phyloP scores from a whole-genome alignment of 306 rosid genomes.

The Cyamopsis tetragonoloba region DNA sequence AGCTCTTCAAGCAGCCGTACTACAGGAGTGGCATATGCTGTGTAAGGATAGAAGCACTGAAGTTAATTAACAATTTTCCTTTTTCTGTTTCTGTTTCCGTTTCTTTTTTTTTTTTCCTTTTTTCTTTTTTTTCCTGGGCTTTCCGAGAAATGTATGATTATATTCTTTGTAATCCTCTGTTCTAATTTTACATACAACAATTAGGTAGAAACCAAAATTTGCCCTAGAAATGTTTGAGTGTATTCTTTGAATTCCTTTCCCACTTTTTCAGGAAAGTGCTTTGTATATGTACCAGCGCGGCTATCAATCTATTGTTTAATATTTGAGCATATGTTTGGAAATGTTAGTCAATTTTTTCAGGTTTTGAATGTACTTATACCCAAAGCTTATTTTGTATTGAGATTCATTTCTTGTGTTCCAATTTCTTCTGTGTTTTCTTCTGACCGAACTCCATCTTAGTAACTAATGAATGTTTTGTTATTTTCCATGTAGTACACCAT shows the following conservation, averaged over 20 bases:
- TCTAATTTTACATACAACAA: conserved; percentile 11
- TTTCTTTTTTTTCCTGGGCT: background rate
- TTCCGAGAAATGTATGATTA: conserved; percentile 12
- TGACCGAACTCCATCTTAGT: background rate
- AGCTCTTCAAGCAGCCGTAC: conserved; percentile 97
- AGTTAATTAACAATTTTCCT: conserved; percentile 40
- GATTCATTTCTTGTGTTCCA: background rate
- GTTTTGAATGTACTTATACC: background rate
- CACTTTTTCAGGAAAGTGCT: conserved; percentile 19
- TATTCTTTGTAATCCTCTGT: conserved; percentile 32
- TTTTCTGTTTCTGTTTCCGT: background rate
- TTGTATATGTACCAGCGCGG: conserved; percentile 22
- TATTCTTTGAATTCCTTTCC: conserved; percentile 20
- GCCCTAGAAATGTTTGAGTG: background rate
- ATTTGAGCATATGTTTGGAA: conserved; percentile 17
- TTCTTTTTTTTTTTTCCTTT: background rate
- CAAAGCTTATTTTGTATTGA: background rate
- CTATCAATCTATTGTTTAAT: conserved; percentile 10
- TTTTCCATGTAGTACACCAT: too few species aligned
- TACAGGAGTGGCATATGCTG: conserved; percentile 90
- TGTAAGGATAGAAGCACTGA: conserved; percentile 80
- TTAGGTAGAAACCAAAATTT: conserved; percentile 30
- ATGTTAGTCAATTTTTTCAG: background rate
- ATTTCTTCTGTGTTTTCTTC: background rate
- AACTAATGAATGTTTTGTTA: background rate